phyloP scores from a whole-genome alignment of 2,329 filamentous ascomycete genomes.

The Fonsecaea pugnacius region DNA sequence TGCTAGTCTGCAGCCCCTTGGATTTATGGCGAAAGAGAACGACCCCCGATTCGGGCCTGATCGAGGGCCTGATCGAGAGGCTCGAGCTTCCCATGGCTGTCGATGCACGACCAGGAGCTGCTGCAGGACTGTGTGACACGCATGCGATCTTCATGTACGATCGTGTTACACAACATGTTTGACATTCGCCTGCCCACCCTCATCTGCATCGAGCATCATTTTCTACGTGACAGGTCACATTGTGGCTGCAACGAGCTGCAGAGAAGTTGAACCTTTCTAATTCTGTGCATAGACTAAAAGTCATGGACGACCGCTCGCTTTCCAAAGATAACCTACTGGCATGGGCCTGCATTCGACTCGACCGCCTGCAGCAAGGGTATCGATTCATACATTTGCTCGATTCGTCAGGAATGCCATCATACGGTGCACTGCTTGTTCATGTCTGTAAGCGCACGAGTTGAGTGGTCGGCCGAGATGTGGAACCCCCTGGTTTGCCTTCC shows the following conservation, averaged over 20 bases:
- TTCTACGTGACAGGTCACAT: slow-evolving; percentile 27
- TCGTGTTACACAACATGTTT: slow-evolving; percentile 28
- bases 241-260: slow-evolving; percentile 9
- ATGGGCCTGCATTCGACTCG: slow-evolving; percentile 87
- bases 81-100: neutral
- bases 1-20: neutral
- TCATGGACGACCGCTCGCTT: slow-evolving; percentile 79
- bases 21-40: neutral
- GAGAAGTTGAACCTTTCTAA: slow-evolving; percentile 18
- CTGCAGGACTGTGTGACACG: slow-evolving; percentile 12
- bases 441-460: slow-evolving; percentile 61
- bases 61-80: neutral
- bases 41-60: neutral
- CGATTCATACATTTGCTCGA: slow-evolving; percentile 78
- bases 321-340: slow-evolving; percentile 77
- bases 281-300: slow-evolving; percentile 67
- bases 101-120: neutral
- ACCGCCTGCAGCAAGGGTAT: slow-evolving; percentile 75
- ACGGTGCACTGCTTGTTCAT: slow-evolving; percentile 73
- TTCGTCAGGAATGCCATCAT: slow-evolving; percentile 65
- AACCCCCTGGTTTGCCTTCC: slow-evolving; percentile 3
- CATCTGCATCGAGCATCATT: slow-evolving; percentile 2
- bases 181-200: neutral
- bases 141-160: slow-evolving; percentile 23
- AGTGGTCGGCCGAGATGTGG: slow-evolving; percentile 11